Conservation (phyloP, 108 stramenopile species). For the Pseudonitzschia multiseries region DNA sequence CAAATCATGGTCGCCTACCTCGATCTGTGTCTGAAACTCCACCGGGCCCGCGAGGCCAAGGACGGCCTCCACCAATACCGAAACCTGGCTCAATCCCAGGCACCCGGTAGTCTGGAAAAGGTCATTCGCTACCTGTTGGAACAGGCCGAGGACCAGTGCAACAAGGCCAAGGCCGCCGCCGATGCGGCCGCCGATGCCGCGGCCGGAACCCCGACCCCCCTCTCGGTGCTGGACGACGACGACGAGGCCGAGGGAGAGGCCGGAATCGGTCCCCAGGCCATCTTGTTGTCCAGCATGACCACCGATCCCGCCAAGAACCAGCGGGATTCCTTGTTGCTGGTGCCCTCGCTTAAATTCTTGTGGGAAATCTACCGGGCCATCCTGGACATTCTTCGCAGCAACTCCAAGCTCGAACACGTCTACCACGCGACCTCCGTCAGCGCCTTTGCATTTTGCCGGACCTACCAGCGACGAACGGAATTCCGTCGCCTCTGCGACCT, state of each 20-base stretch:
- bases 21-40: conserved; percentile 88
- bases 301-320: conserved; percentile 89
- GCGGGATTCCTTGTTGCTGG: conserved; percentile 80
- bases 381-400: conserved; percentile 91
- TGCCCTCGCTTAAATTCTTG: conserved; percentile 96
- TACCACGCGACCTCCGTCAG: conserved; percentile 88
- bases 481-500: conserved; percentile 95
- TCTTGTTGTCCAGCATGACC: conserved; percentile 94
- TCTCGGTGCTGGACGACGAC: conserved; percentile 19
- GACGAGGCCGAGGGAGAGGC: conserved; percentile 88
- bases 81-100: conserved; percentile 89
- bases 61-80: conserved; percentile 99
- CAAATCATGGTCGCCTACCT: conserved; percentile 92
- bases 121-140: conserved; percentile 92
- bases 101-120: conserved; percentile 91
- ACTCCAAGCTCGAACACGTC: conserved; percentile 92
- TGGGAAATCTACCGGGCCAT: conserved; percentile 98
- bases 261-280: conserved; percentile 83
- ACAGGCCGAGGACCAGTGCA: conserved; percentile 71
- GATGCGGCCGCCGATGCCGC: conserved; percentile 41
- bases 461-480: conserved; percentile 88
- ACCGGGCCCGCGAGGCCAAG: conserved; percentile 90
- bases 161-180: conserved; percentile 73
- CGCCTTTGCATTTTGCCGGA: conserved; percentile 90
- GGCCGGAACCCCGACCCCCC: conserved; percentile 25